Evolutionary conservation across 2,329 filamentous ascomycete species (phyloP), one percentile per base, ranked within the genome.

Genomic region (Alternaria dauci): DNA sequence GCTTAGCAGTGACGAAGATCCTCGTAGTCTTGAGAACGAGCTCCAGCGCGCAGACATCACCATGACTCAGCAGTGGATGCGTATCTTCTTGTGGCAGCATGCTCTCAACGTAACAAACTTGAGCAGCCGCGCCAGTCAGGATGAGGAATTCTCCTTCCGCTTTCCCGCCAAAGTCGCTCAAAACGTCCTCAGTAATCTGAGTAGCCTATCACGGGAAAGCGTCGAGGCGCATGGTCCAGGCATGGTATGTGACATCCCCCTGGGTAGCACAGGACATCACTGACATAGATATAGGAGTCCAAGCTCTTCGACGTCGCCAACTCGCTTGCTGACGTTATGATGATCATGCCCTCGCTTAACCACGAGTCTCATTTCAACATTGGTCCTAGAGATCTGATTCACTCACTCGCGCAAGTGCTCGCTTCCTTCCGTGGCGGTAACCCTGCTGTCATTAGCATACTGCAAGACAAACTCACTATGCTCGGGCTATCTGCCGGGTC

Each of bases 41-140:
- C 58, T 77, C 7, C 74, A 76, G 52, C 68, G 75, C n/a, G 75
- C 74, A 8, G 74, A 77, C 36, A 77, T 77, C 5, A 74, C 73
- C 0, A 77, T 77, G 73, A 77, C 75, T 3, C 75, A 77, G 42
- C 75, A 77, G 48, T 77, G 75, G 75, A 76, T 77, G 75, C 71
- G 75, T 7, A 76, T 77, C 4, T 76, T 76, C 55, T 48, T 77
- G 4, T 77, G 75, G 75, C 75, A 77, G 51, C 72, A 76, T 59
- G 73, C 75, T n/a, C 59, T 77, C 18, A 69, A 71, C 23, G 75
- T 77, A 4, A 77, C 74, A 4, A 76, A 71, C 32, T 34, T 77
- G 23, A 73, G 72, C 44, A 72, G 72, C 26, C 65, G 62, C 23
- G 39, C 58, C 8, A 63, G 71, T 18, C 68, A 71, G 28, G 65